Percentiles rank a stretch among this genome's conserved stretches.
Conservation (phyloP, 371 early-diverging fungal species). For the Massospora cicadina region DNA sequence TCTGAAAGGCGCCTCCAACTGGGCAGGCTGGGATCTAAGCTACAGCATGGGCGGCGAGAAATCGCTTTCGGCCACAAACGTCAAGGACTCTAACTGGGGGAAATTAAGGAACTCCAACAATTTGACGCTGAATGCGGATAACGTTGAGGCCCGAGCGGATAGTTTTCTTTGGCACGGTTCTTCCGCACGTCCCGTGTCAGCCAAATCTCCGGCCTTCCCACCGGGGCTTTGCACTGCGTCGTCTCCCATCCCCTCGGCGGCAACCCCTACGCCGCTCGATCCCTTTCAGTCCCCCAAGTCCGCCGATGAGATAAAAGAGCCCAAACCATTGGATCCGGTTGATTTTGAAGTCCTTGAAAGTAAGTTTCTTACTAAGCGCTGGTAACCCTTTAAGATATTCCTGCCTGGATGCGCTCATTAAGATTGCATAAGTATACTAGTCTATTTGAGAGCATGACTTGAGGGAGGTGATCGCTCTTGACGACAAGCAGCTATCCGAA, state of each 20-base stretch:
- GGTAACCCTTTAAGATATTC: slow-evolving; percentile 38
- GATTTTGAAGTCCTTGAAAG: slow-evolving; percentile 10
- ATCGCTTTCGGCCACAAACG: neutral
- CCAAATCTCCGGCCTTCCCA: neutral
- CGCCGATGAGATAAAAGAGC: neutral
- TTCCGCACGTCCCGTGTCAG: neutral
- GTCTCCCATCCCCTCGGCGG: slow-evolving; percentile 7
- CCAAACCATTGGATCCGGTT: slow-evolving; percentile 6
- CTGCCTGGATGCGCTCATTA: slow-evolving; percentile 74
- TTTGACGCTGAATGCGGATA: slow-evolving; percentile 2
- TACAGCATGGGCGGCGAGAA: neutral
- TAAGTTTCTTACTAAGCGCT: neutral
- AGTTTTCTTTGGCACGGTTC: slow-evolving; percentile 2
- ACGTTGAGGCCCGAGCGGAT: neutral
- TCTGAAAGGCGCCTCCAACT: neutral
- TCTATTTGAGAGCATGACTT: slow-evolving; percentile 68
- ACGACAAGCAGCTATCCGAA: slow-evolving; percentile 60
- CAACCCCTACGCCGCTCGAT: slow-evolving; percentile 4
- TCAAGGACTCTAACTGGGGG: slow-evolving; percentile 9
- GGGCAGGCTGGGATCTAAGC: neutral
- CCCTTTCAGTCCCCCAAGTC: neutral
- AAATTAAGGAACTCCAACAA: slow-evolving; percentile 4
- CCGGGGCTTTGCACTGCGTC: neutral
- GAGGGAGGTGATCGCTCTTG: slow-evolving; percentile 66
- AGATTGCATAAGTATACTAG: slow-evolving; percentile 91